These are phyloP conservation scores for Pichia ethanolica DNA, from an alignment of 805 yeast species.

Conservation along the genomic window DNA sequence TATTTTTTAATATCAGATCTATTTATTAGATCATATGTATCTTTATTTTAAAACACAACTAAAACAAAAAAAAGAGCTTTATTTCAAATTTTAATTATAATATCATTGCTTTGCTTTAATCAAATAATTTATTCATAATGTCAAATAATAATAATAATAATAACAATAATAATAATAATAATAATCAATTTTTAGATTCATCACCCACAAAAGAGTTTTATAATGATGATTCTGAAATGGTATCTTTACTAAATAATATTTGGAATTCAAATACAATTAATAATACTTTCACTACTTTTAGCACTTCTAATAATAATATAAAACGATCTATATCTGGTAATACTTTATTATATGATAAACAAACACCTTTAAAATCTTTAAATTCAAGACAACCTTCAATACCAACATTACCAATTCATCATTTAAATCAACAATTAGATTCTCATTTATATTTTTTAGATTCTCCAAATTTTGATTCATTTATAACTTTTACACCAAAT, in stretches of 20 bases:
- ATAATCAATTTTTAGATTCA: background rate
- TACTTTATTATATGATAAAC: background rate
- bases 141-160: background rate
- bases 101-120: too few relatives aligned
- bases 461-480: slow-evolving; percentile 9
- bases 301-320: background rate
- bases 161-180: background rate
- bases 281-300: background rate
- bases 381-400: background rate
- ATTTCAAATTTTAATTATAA: too few relatives aligned
- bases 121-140: background rate
- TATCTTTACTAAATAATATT: background rate
- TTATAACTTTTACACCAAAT: slow-evolving; percentile 6
- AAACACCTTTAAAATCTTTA: background rate
- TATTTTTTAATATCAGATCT: too few relatives aligned
- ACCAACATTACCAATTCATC: slow-evolving; percentile 5
- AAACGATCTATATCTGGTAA: background rate
- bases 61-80: too few relatives aligned
- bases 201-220: slow-evolving; percentile 5
- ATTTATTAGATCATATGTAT: too few relatives aligned
- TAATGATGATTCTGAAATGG: slow-evolving; percentile 3
- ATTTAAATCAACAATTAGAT: background rate
- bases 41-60: too few relatives aligned
- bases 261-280: background rate
- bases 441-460: background rate